Conservation (phyloP, 768 basidiomycete species). For the Pisolithus sp. region DNA sequence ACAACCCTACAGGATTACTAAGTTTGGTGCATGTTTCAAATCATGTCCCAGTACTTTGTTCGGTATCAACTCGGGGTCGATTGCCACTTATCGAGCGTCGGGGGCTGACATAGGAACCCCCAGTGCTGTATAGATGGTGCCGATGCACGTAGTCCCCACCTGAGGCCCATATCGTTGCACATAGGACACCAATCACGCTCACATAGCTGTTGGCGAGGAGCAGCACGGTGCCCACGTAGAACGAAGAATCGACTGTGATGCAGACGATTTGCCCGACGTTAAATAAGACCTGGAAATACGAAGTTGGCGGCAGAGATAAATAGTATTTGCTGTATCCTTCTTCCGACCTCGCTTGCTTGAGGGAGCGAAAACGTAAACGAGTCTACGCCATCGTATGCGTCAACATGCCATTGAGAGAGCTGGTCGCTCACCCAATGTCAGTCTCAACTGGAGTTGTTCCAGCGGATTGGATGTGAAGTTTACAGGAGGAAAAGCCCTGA, state of each 20-base stretch:
- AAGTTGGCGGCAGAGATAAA: conserved; percentile 32
- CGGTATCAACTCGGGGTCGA: not conserved
- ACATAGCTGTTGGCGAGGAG: conserved; percentile 23
- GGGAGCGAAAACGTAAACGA: not conserved
- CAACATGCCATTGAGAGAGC: not conserved
- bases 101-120: not conserved
- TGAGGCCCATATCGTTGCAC: conserved; percentile 29
- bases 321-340: conserved; percentile 28
- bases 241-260: conserved; percentile 6
- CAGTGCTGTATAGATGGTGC: not conserved
- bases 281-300: conserved; percentile 32
- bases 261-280: conserved; percentile 28
- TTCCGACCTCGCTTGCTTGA: conserved; percentile 5
- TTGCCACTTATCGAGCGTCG: not conserved
- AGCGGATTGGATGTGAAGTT: conserved; percentile 6
- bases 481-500: conserved; percentile 25
- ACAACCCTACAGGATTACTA: too few species aligned
- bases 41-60: not conserved
- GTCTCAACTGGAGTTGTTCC: not conserved
- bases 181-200: conserved; percentile 31
- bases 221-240: not conserved
- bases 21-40: not conserved
- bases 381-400: not conserved
- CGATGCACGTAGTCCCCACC: not conserved
- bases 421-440: not conserved